Conservation (phyloP, 2,329 filamentous ascomycete species). For the Botrytis paeoniae region DNA sequence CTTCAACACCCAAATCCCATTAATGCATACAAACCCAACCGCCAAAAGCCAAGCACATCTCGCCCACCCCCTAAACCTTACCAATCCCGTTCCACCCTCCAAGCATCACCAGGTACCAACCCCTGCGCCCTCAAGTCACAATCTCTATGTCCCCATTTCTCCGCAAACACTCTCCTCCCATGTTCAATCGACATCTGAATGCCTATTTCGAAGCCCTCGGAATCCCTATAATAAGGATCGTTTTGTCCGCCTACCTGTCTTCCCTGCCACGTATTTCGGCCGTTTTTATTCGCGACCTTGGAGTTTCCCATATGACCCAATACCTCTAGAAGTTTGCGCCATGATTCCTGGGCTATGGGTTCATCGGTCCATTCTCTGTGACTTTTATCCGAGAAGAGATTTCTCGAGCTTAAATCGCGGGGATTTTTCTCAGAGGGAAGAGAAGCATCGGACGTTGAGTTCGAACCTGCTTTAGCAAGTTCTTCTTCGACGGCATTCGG, state of each 20-base stretch:
- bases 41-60: not conserved
- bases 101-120: slow-evolving; percentile 45
- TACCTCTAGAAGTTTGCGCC: slow-evolving; percentile 36
- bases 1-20: not conserved
- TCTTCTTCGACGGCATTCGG: slow-evolving; percentile 5
- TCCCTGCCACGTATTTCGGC: slow-evolving; percentile 52
- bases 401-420: not conserved
- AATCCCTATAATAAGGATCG: slow-evolving; percentile 52
- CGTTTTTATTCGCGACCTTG: slow-evolving; percentile 34
- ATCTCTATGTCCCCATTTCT: slow-evolving; percentile 48
- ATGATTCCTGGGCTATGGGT: slow-evolving; percentile 26
- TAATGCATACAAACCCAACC: not conserved
- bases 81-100: slow-evolving; percentile 47
- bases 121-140: slow-evolving; percentile 43
- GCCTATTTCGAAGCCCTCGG: slow-evolving; percentile 45
- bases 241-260: slow-evolving; percentile 50
- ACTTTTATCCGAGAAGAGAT: not conserved
- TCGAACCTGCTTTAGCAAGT: not conserved
- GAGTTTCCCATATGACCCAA: slow-evolving; percentile 31
- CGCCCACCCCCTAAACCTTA: not conserved
- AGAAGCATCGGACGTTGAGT: not conserved
- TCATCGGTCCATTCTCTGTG: not conserved
- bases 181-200: slow-evolving; percentile 47
- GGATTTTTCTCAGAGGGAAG: not conserved
- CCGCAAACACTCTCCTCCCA: slow-evolving; percentile 42